Percentiles rank a stretch among this genome's conserved stretches.
phyloP scores from a whole-genome alignment of 768 basidiomycete species.

The Phylloporus rhodoxanthus region DNA sequence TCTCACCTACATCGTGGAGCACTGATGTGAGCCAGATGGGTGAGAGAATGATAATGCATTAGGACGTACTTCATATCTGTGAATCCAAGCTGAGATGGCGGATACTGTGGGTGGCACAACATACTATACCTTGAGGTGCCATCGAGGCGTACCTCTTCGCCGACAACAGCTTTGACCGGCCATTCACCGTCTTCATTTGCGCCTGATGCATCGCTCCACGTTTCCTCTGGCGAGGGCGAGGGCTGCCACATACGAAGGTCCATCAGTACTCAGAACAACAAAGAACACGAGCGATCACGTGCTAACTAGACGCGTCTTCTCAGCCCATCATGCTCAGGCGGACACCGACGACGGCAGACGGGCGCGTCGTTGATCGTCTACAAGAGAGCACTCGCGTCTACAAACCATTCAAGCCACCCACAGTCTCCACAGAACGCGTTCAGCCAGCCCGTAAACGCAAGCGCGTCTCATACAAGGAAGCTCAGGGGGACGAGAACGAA shows the following conservation, averaged over 20 bases:
- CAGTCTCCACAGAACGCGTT: slow-evolving; percentile 43
- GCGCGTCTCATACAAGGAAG: slow-evolving; percentile 79
- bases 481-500: slow-evolving; percentile 52
- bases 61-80: slow-evolving; percentile 29
- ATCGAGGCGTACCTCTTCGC: slow-evolving; percentile 29
- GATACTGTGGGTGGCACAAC: background rate
- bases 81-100: slow-evolving; percentile 5
- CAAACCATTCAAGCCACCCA: slow-evolving; percentile 78
- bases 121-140: slow-evolving; percentile 22
- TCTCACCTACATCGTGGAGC: slow-evolving; percentile 35
- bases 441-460: slow-evolving; percentile 80
- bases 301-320: slow-evolving; percentile 12
- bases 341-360: slow-evolving; percentile 63
- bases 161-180: slow-evolving; percentile 27
- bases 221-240: slow-evolving; percentile 28
- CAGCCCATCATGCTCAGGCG: slow-evolving; percentile 56
- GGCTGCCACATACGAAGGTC: slow-evolving; percentile 20
- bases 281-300: slow-evolving; percentile 21
- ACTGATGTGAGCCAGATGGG: background rate
- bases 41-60: background rate
- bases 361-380: slow-evolving; percentile 59
- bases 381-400: slow-evolving; percentile 68
- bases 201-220: slow-evolving; percentile 30
- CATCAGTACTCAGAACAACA: background rate
- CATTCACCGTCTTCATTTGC: slow-evolving; percentile 28